Evolutionary conservation across 2,329 filamentous ascomycete species (phyloP).

Genomic region (Fusarium sp.): DNA sequence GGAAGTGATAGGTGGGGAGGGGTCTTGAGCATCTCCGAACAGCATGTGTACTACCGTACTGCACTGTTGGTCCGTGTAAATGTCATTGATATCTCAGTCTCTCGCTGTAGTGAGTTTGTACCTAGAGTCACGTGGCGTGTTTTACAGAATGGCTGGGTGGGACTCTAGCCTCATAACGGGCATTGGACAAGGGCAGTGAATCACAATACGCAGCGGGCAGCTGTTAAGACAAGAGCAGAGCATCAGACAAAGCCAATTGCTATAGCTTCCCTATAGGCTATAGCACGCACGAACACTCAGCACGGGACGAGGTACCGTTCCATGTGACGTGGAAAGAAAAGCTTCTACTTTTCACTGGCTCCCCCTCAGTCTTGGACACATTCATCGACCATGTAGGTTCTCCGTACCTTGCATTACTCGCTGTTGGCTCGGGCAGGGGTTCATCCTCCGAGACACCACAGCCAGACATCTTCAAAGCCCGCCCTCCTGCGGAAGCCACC

Average conservation of each 20-base stretch:
- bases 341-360: conserved; percentile 9
- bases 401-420: conserved; percentile 41
- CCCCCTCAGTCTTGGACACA: neutral
- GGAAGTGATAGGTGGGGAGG: conserved; percentile 15
- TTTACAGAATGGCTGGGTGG: neutral
- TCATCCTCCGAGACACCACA: conserved; percentile 17
- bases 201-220: neutral
- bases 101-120: neutral
- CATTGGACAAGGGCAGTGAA: neutral
- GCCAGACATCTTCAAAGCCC: conserved; percentile 32
- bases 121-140: conserved; percentile 25
- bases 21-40: neutral
- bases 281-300: conserved; percentile 1
- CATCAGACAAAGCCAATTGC: neutral
- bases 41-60: neutral
- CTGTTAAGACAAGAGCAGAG: neutral
- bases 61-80: too few species aligned
- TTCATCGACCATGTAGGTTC: conserved; percentile 21
- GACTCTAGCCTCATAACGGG: neutral
- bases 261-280: neutral
- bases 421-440: conserved; percentile 25
- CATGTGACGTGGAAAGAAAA: conserved; percentile 4
- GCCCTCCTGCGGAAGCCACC: conserved; percentile 19
- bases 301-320: conserved; percentile 9
- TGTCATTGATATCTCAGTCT: too few species aligned